phyloP scores from a whole-genome alignment of 768 basidiomycete genomes.

The Hygrophorus russula region DNA sequence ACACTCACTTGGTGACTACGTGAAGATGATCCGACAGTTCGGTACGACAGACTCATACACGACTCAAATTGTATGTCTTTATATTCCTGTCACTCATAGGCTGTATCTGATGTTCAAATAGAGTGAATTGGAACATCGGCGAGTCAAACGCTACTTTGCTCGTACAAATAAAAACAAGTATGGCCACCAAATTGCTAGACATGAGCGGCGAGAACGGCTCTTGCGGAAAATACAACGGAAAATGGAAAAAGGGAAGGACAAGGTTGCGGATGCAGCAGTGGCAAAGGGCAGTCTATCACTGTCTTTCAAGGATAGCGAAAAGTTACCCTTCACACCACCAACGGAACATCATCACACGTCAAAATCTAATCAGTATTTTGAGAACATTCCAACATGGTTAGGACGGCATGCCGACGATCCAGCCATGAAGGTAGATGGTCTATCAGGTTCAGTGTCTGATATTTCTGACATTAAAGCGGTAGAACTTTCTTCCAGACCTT shows the following conservation, averaged over 20 bases:
- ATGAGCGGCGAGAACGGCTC: conserved; percentile 6
- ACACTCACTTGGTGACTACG: conserved; percentile 4
- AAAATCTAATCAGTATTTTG: conserved; percentile 6
- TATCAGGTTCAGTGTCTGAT: background rate
- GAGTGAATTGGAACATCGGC: conserved; percentile 24
- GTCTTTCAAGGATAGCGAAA: background rate
- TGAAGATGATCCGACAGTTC: background rate
- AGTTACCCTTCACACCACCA: conserved; percentile 1
- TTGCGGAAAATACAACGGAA: conserved; percentile 2
- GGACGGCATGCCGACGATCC: conserved; percentile 1
- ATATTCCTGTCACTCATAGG: background rate
- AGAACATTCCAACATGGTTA: background rate
- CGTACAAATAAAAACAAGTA: conserved; percentile 17
- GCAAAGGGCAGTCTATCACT: background rate
- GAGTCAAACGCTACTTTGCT: conserved; percentile 19
- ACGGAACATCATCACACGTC: conserved; percentile 14
- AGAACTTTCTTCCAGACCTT: conserved; percentile 14
- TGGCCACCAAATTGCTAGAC: conserved; percentile 14
- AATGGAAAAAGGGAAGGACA: too few relatives aligned
- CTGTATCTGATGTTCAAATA: too few relatives aligned
- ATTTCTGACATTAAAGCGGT: too few relatives aligned
- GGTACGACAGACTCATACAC: conserved; percentile 5
- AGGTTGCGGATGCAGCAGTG: too few relatives aligned
- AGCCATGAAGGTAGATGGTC: conserved; percentile 2
- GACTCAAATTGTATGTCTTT: conserved; percentile 1